These are phyloP conservation scores for Glebionis coronaria DNA, from an alignment of 129 eudicot genomes.

Conservation along the genomic window DNA sequence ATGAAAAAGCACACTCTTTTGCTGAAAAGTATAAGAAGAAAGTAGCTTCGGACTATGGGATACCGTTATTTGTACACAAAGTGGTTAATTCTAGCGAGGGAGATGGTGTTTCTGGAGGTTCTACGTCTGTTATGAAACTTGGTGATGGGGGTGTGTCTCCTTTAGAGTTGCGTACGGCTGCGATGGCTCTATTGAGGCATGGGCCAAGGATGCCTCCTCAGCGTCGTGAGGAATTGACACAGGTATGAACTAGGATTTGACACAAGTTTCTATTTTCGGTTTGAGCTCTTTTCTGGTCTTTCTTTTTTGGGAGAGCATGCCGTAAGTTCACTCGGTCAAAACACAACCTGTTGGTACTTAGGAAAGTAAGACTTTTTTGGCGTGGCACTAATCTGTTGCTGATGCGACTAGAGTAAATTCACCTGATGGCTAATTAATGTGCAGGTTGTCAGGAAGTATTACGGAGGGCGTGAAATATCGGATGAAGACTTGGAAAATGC, in stretches of 20 bases:
- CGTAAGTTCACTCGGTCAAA: too few relatives aligned
- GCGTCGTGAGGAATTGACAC: conserved; percentile 74
- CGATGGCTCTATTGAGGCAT: conserved; percentile 95
- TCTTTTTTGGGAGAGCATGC: too few relatives aligned
- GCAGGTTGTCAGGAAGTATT: conserved; percentile 75
- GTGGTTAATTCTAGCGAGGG: conserved; percentile 54
- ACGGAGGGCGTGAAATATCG: conserved; percentile 85
- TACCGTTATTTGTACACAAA: conserved; percentile 75
- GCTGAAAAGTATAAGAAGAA: conserved; percentile 85
- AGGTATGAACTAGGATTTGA: conserved; percentile 49
- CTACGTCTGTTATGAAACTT: conserved; percentile 28
- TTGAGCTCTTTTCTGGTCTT: too few relatives aligned
- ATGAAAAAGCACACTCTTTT: conserved; percentile 92
- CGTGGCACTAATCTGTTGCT: neutral
- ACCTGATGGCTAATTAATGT: neutral
- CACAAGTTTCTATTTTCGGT: neutral
- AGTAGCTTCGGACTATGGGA: conserved; percentile 72
- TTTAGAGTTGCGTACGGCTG: conserved; percentile 78
- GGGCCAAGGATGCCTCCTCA: conserved; percentile 82
- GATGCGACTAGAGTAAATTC: neutral
- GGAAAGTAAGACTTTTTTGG: neutral
- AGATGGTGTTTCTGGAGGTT: conserved; percentile 30
- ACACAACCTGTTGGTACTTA: neutral
- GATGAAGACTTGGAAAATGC: conserved; percentile 80
- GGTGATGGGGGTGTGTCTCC: conserved; percentile 88